A percentile compares a stretch with the other conserved stretches of the same genome.
Conservation (phyloP, 208 protist species). For the Leishmania martiniquensis region DNA sequence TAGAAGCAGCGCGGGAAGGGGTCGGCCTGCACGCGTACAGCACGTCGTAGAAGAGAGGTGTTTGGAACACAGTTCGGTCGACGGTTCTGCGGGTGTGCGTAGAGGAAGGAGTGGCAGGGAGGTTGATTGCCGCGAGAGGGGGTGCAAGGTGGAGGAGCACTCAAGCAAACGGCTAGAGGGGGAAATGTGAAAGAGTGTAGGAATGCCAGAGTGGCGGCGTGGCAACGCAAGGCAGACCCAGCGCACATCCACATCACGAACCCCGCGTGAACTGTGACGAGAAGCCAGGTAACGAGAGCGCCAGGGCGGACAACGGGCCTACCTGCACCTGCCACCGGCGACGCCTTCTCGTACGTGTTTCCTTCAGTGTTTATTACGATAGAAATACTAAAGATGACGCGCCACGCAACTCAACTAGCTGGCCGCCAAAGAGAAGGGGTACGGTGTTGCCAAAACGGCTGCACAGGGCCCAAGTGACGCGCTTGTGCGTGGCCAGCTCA, state of each 20-base stretch:
- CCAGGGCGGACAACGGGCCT: background rate
- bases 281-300: background rate
- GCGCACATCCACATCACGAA: background rate
- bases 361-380: background rate
- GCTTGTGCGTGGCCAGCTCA: background rate
- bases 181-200: background rate
- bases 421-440: background rate
- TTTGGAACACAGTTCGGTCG: background rate
- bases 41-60: background rate
- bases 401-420: background rate
- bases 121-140: background rate
- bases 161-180: background rate
- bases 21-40: background rate
- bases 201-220: background rate
- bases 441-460: background rate
- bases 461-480: background rate
- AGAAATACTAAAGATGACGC: background rate
- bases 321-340: background rate
- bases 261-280: background rate
- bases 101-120: background rate
- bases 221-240: background rate
- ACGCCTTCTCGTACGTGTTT: background rate
- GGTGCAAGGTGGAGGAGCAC: background rate
- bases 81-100: background rate
- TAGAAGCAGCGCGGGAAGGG: background rate